These are phyloP conservation scores for Coniochaeta sp. DNA, from an alignment of 2,329 filamentous ascomycete species.

Conservation along the genomic window DNA sequence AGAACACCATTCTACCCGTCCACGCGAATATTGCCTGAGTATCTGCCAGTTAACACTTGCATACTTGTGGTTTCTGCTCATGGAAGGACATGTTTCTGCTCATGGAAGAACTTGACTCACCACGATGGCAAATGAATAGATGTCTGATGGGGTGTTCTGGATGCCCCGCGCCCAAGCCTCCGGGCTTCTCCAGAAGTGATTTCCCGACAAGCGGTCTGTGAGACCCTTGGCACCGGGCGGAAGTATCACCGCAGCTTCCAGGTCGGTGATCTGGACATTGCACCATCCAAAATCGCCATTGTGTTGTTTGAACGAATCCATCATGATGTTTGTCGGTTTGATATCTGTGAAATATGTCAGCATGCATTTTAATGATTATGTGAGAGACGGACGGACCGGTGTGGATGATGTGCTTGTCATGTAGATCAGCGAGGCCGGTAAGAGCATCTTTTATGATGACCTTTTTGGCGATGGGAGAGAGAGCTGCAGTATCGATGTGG, in stretches of 20 bases:
- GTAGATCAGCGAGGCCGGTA: conserved; percentile 7
- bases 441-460: conserved; percentile 8
- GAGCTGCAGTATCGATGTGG: conserved; percentile 9
- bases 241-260: conserved; percentile 9
- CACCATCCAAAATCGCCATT: conserved; percentile 7
- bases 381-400: conserved; percentile 6
- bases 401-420: conserved; percentile 10
- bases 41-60: conserved; percentile 5
- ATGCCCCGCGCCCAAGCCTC: conserved; percentile 9
- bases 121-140: conserved; percentile 10
- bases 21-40: conserved; percentile 9
- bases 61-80: conserved; percentile 2
- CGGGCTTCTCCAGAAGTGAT: conserved; percentile 10
- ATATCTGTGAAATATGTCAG: conserved; percentile 9
- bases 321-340: conserved; percentile 11
- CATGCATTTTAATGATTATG: neutral
- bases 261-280: conserved; percentile 11
- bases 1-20: conserved; percentile 11
- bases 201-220: conserved; percentile 9
- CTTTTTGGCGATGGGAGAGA: conserved; percentile 8
- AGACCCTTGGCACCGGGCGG: conserved; percentile 9
- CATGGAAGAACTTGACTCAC: conserved; percentile 5
- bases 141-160: conserved; percentile 9
- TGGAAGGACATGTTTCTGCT: neutral
- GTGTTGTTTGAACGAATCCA: conserved; percentile 7